Percentiles rank a stretch among this genome's conserved stretches.
These are phyloP conservation scores for Peronospora destructor DNA, from an alignment of 352 stramenopile genomes.

Conservation along the genomic window DNA sequence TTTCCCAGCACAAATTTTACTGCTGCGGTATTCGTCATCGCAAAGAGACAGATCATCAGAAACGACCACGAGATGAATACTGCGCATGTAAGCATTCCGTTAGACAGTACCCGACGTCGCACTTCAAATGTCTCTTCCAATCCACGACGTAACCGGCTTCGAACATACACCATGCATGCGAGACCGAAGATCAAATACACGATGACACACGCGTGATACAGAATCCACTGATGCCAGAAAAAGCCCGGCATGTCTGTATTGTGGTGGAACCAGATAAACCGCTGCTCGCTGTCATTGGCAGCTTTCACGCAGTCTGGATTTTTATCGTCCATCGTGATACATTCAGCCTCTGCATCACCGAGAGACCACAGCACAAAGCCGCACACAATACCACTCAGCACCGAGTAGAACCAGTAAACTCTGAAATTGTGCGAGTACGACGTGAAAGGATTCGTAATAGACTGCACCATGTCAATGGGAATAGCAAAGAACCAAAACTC, in stretches of 20 bases:
- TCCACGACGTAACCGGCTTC: slow-evolving; percentile 57
- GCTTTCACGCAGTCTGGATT: slow-evolving; percentile 23
- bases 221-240: slow-evolving; percentile 77
- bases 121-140: slow-evolving; percentile 85
- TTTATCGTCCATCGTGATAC: slow-evolving; percentile 13
- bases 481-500: slow-evolving; percentile 89
- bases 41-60: slow-evolving; percentile 61
- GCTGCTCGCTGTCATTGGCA: slow-evolving; percentile 24
- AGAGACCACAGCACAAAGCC: slow-evolving; percentile 59
- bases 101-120: slow-evolving; percentile 62
- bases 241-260: slow-evolving; percentile 71
- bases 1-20: slow-evolving; percentile 34
- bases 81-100: slow-evolving; percentile 71
- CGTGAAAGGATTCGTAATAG: slow-evolving; percentile 85
- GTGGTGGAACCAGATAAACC: slow-evolving; percentile 82
- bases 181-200: slow-evolving; percentile 70
- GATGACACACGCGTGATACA: slow-evolving; percentile 78
- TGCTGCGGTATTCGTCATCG: slow-evolving; percentile 41
- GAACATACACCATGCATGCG: slow-evolving; percentile 60
- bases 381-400: slow-evolving; percentile 61
- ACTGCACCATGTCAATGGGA: slow-evolving; percentile 84
- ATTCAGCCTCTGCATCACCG: slow-evolving; percentile 32
- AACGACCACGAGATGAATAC: slow-evolving; percentile 85
- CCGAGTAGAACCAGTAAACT: slow-evolving; percentile 80
- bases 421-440: slow-evolving; percentile 80